Evolutionary conservation across 2,329 filamentous ascomycete genomes (phyloP).

Genomic region (Diaporthe sp.): DNA sequence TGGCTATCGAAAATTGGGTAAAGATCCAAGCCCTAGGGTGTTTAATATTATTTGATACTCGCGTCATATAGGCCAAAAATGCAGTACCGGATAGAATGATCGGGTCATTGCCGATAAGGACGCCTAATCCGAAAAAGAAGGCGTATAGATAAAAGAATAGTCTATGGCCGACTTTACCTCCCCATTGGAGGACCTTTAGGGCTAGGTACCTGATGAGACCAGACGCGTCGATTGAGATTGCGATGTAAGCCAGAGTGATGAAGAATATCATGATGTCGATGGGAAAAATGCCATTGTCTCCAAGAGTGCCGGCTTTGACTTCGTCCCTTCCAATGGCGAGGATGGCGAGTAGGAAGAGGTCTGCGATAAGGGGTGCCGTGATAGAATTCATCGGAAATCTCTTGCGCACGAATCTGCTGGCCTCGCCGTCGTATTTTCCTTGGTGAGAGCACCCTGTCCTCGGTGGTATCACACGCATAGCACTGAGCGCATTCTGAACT

Average conservation of each 20-base stretch:
- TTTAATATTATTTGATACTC: slow-evolving; percentile 79
- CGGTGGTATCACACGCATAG: neutral
- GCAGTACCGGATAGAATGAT: slow-evolving; percentile 82
- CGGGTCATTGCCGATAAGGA: slow-evolving; percentile 81
- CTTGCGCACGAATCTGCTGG: neutral
- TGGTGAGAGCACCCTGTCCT: neutral
- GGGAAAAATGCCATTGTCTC: slow-evolving; percentile 74
- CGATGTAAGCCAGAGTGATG: slow-evolving; percentile 80
- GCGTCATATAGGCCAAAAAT: slow-evolving; percentile 83
- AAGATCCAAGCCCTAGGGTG: slow-evolving; percentile 81
- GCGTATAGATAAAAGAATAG: slow-evolving; percentile 81
- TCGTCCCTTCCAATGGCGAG: slow-evolving; percentile 75
- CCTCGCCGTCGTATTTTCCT: neutral
- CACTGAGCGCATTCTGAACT: neutral
- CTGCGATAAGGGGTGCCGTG: slow-evolving; percentile 78
- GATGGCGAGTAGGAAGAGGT: slow-evolving; percentile 80
- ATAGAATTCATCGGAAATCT: slow-evolving; percentile 9
- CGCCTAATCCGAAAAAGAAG: slow-evolving; percentile 78
- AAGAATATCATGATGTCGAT: slow-evolving; percentile 85
- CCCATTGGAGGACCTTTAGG: slow-evolving; percentile 77
- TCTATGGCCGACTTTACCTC: slow-evolving; percentile 73
- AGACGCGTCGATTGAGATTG: slow-evolving; percentile 82
- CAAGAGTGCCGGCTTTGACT: slow-evolving; percentile 76
- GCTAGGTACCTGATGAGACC: slow-evolving; percentile 80
- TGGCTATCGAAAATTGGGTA: slow-evolving; percentile 79